Base-by-base conservation (phyloP, 2,329 filamentous ascomycete species). In the Ophiosphaerella narmari region DNA sequence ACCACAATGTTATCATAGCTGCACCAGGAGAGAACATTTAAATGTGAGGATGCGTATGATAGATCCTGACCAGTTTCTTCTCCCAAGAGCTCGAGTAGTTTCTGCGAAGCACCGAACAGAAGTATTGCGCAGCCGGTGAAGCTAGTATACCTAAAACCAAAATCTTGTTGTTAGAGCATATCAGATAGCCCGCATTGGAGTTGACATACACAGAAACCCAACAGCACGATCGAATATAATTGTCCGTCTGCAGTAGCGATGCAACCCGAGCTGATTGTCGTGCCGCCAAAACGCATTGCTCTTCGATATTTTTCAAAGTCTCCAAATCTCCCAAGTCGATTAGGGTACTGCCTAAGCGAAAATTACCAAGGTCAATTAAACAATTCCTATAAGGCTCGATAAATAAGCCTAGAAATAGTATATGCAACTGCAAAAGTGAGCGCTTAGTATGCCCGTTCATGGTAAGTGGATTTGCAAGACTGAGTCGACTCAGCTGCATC, bases 71-170 rank as follows among this genome's bases (percentile, higher is more conserved):
- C 23, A 40, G 38, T 16, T 35, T 54, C 51, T 39, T 54, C 45
- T 16, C 37, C 39, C 14, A 29, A 43, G 2, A 46, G 37, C 39
- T 43, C 32, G 1, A 54, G 43, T 13, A 57, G 39, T 42, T 46
- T 50, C 39, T 54, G 54, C 39, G 54, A 51, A 34, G 54, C 54
- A 26, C 44, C 37, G 42, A 48, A 54, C 2, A 54, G 39, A 18
- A 54, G 41, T 13, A 57, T 29, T 4, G 45, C n/a, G 32, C 54
- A 46, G 32, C 51, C 48, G 24, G 45, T 51, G 32, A 43, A 57
- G 32, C 48, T 43, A 9, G 51, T 52, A 31, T 54, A 55, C 11
- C 54, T 57, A 43, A 4, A 43, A 37, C 41, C 31, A 29, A 36
- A 21, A 37, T 29, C 4, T 46, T 45, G 41, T 42, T 31, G 50